These are phyloP conservation scores for Gracilaria caudata DNA, from an alignment of 23 red algal species.

Conservation along the genomic window DNA sequence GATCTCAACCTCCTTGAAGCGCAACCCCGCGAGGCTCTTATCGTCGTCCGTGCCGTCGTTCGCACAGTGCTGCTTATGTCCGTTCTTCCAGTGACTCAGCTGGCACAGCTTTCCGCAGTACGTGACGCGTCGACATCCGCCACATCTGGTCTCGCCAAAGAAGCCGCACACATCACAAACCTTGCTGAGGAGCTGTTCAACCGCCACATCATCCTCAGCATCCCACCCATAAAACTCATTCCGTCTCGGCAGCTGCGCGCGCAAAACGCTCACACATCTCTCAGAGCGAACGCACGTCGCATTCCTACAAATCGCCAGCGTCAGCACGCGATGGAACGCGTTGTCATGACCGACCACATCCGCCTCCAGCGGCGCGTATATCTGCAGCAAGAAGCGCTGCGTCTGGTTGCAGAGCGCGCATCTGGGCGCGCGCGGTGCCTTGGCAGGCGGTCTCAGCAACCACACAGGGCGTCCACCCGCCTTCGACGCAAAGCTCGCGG, in stretches of 20 bases:
- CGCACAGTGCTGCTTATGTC: slow-evolving; percentile 14
- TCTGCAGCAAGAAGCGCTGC: slow-evolving; percentile 60
- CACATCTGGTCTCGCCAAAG: slow-evolving; percentile 11
- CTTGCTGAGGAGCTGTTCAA: neutral
- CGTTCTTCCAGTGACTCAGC: slow-evolving; percentile 34
- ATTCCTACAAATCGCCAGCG: slow-evolving; percentile 29
- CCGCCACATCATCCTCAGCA: neutral
- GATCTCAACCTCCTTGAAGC: slow-evolving; percentile 45
- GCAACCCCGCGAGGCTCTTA: neutral
- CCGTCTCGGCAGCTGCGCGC: slow-evolving; percentile 42
- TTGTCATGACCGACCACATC: slow-evolving; percentile 34
- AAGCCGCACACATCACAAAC: slow-evolving; percentile 53
- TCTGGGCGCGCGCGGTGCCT: neutral
- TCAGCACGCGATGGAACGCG: slow-evolving; percentile 76
- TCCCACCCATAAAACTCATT: slow-evolving; percentile 57
- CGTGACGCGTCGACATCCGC: slow-evolving; percentile 21
- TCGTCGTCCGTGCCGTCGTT: neutral
- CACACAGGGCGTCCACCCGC: slow-evolving; percentile 44
- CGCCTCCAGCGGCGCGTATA: slow-evolving; percentile 64
- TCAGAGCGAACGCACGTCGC: neutral
- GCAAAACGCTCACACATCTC: slow-evolving; percentile 28
- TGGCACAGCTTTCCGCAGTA: slow-evolving; percentile 47
- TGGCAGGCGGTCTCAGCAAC: neutral
- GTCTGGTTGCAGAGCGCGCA: slow-evolving; percentile 26
- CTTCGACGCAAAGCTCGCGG: slow-evolving; percentile 24